Percentiles rank a stretch among this genome's conserved stretches.
Evolutionary conservation across 1,284 basidiomycete genomes (phyloP).

Genomic region (Tilletia walkeri): DNA sequence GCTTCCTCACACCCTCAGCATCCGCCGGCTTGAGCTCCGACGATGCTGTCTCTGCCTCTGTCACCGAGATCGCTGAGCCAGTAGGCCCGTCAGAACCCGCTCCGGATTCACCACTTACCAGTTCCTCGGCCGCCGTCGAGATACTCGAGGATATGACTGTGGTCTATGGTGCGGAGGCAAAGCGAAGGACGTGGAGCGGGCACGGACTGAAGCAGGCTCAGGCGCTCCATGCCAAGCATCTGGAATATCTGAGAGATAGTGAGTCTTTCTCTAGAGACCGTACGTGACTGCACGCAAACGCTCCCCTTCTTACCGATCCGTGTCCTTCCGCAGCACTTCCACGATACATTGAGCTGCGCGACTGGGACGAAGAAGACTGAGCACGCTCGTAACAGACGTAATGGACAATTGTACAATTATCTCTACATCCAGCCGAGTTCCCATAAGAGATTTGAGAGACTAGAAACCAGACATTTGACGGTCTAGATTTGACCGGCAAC

Average conservation of each 20-base stretch:
- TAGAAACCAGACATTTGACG: not conserved
- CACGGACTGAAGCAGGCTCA: conserved; percentile 77
- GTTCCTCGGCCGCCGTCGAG: conserved; percentile 53
- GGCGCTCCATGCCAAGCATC: conserved; percentile 79
- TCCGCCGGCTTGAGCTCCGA: not conserved
- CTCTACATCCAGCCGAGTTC: not conserved
- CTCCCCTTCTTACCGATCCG: not conserved
- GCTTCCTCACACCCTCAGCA: conserved; percentile 57
- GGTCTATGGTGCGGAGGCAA: conserved; percentile 73
- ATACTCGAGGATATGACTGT: conserved; percentile 79
- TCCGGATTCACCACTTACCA: not conserved
- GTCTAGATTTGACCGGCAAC: conserved; percentile 8
- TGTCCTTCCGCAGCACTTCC: not conserved
- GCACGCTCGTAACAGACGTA: not conserved
- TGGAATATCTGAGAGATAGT: conserved; percentile 78
- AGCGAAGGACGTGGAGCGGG: conserved; percentile 77
- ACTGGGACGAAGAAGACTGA: conserved; percentile 15
- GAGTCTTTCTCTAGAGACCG: not conserved
- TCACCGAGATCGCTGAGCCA: not conserved
- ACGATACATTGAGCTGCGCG: conserved; percentile 2
- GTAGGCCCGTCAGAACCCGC: not conserved
- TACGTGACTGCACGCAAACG: not conserved
- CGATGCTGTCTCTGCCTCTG: not conserved
- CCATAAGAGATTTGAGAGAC: not conserved
- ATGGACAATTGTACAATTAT: no score